Conservation (phyloP, 1,284 basidiomycete species). For the Tilletia horrida region DNA sequence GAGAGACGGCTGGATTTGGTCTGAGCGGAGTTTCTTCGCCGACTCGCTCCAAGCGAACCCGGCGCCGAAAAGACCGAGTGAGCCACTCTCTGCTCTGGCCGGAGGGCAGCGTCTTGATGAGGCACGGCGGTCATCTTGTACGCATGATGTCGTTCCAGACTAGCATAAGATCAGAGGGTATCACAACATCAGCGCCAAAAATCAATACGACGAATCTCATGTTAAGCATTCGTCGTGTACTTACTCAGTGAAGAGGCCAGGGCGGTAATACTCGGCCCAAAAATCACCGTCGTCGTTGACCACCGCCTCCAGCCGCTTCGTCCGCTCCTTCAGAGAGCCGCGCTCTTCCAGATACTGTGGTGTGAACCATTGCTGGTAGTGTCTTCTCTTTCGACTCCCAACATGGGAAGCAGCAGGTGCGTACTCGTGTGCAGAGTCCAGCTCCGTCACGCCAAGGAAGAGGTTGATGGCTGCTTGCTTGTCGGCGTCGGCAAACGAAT, state of each 20-base stretch:
- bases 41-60: background rate
- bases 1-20: background rate
- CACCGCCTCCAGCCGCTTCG: constrained; percentile 35
- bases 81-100: background rate
- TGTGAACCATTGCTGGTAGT: constrained; percentile 42
- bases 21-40: background rate
- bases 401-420: background rate
- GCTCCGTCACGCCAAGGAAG: constrained; percentile 74
- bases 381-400: constrained; percentile 15
- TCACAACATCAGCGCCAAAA: background rate
- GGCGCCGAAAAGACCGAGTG: constrained; percentile 10
- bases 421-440: constrained; percentile 2
- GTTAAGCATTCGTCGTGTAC: no score
- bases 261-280: constrained; percentile 54
- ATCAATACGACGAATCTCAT: no score
- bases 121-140: constrained; percentile 55
- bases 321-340: constrained; percentile 29
- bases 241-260: constrained; percentile 50
- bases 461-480: constrained; percentile 97
- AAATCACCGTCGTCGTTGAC: constrained; percentile 44
- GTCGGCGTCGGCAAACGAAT: constrained; percentile 81
- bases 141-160: constrained; percentile 50
- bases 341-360: constrained; percentile 33
- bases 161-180: background rate
- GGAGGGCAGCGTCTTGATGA: constrained; percentile 23